Conservation (phyloP, 805 yeast genomes). For the Barnettozyma salicaria region DNA sequence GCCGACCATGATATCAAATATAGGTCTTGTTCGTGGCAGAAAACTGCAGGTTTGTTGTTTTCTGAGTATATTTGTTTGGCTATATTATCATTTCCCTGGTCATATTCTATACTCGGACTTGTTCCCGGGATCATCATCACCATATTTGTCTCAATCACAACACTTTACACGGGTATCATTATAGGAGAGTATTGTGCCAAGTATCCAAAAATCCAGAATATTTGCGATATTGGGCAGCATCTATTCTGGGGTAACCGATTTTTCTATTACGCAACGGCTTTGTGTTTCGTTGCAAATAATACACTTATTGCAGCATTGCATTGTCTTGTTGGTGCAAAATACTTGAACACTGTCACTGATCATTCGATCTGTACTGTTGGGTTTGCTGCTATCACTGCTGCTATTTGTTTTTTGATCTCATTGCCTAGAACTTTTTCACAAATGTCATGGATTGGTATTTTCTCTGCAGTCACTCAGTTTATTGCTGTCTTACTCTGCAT, state of each 20-base stretch:
- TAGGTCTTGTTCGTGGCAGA: slow-evolving; percentile 50
- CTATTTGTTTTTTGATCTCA: slow-evolving; percentile 45
- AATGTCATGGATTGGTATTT: slow-evolving; percentile 45
- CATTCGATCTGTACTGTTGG: slow-evolving; percentile 47
- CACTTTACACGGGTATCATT: slow-evolving; percentile 49
- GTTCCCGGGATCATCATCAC: slow-evolving; percentile 54
- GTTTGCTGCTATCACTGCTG: slow-evolving; percentile 43
- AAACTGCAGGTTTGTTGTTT: slow-evolving; percentile 52
- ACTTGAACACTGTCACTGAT: slow-evolving; percentile 48
- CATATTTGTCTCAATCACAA: slow-evolving; percentile 43
- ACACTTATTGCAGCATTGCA: slow-evolving; percentile 54
- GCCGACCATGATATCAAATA: slow-evolving; percentile 35
- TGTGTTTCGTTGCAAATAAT: slow-evolving; percentile 48
- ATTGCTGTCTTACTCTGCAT: slow-evolving; percentile 47
- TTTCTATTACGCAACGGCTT: slow-evolving; percentile 55
- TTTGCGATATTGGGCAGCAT: slow-evolving; percentile 56
- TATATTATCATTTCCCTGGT: slow-evolving; percentile 63
- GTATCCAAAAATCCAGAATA: slow-evolving; percentile 45
- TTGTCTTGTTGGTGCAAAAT: slow-evolving; percentile 54
- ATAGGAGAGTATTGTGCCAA: slow-evolving; percentile 49
- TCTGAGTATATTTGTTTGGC: slow-evolving; percentile 59
- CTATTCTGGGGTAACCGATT: slow-evolving; percentile 44
- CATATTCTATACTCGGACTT: slow-evolving; percentile 52
- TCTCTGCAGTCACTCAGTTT: slow-evolving; percentile 53
- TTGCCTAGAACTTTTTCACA: slow-evolving; percentile 52